A percentile compares a stretch with the other conserved stretches of the same genome.
Evolutionary conservation across 2,329 filamentous ascomycete species (phyloP).

Genomic region (Diaporthe batatas): DNA sequence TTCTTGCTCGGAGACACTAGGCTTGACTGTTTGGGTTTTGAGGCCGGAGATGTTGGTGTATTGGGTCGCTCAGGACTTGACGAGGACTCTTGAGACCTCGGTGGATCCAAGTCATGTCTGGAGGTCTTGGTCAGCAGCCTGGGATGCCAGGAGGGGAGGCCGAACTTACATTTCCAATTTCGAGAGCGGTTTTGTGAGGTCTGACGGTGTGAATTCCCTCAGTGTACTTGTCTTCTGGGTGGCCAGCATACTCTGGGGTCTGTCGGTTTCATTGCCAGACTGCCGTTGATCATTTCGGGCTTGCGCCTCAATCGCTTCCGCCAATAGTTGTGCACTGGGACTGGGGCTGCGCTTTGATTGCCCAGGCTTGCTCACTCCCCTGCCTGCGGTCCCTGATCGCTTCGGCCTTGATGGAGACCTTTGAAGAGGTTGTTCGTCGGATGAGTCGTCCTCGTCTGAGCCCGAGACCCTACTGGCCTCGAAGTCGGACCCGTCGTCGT

Average conservation of each 20-base stretch:
- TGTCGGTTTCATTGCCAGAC: not conserved
- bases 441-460: conserved; percentile 23
- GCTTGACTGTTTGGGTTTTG: conserved; percentile 18
- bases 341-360: conserved; percentile 30
- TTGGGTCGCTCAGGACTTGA: conserved; percentile 15
- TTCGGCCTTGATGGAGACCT: conserved; percentile 31
- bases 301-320: conserved; percentile 37
- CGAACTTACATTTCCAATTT: conserved; percentile 29
- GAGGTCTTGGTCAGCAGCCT: conserved; percentile 11
- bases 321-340: conserved; percentile 39
- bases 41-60: conserved; percentile 39
- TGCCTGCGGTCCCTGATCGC: not conserved
- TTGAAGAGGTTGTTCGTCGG: not conserved
- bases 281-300: not conserved
- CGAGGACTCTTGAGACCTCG: not conserved
- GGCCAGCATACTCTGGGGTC: not conserved
- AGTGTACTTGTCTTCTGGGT: not conserved
- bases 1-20: conserved; percentile 53
- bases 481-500: conserved; percentile 38
- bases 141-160: not conserved
- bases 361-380: not conserved
- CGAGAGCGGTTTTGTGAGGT: conserved; percentile 12
- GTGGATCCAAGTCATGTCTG: conserved; percentile 14
- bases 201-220: not conserved
- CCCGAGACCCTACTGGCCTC: conserved; percentile 22